Conservation (phyloP, 352 stramenopile genomes). For the Halophytophthora batemanensis region DNA sequence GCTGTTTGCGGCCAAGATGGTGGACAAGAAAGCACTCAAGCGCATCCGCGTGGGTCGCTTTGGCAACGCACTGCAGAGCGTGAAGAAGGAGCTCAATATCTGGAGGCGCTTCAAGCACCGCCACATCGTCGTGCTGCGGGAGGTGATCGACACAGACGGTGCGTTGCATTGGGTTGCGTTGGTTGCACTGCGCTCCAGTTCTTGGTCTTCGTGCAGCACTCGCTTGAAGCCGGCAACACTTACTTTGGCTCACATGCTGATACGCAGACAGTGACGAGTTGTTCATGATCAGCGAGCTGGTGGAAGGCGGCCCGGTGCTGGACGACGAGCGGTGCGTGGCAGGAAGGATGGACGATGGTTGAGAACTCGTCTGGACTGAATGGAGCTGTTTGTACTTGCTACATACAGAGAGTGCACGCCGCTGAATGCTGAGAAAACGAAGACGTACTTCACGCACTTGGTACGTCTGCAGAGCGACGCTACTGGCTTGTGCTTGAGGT, state of each 20-base stretch:
- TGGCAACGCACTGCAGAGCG: slow-evolving; percentile 67
- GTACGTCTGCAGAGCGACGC: slow-evolving; percentile 24
- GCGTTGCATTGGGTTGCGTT: too few species aligned
- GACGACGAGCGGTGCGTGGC: slow-evolving; percentile 59
- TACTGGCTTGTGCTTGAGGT: not conserved
- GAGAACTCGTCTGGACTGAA: not conserved
- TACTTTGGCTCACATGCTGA: not conserved
- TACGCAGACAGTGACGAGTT: slow-evolving; percentile 63
- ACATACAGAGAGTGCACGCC: slow-evolving; percentile 57
- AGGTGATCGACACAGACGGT: slow-evolving; percentile 95
- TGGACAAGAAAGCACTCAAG: slow-evolving; percentile 78
- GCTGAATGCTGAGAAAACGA: slow-evolving; percentile 51
- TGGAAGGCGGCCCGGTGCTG: slow-evolving; percentile 66
- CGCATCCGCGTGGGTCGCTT: slow-evolving; percentile 65
- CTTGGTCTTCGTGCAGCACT: not conserved
- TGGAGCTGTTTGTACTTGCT: not conserved
- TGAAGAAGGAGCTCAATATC: slow-evolving; percentile 94
- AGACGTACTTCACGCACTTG: slow-evolving; percentile 74
- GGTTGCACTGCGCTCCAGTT: not conserved
- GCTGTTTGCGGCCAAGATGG: slow-evolving; percentile 69
- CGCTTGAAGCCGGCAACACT: not conserved
- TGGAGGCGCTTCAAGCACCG: slow-evolving; percentile 97
- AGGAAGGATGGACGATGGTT: not conserved
- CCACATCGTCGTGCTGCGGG: slow-evolving; percentile 91
- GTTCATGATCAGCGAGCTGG: slow-evolving; percentile 83